Evolutionary conservation across 2,329 filamentous ascomycete species (phyloP).

Genomic region (Penicillium griseofulvum): DNA sequence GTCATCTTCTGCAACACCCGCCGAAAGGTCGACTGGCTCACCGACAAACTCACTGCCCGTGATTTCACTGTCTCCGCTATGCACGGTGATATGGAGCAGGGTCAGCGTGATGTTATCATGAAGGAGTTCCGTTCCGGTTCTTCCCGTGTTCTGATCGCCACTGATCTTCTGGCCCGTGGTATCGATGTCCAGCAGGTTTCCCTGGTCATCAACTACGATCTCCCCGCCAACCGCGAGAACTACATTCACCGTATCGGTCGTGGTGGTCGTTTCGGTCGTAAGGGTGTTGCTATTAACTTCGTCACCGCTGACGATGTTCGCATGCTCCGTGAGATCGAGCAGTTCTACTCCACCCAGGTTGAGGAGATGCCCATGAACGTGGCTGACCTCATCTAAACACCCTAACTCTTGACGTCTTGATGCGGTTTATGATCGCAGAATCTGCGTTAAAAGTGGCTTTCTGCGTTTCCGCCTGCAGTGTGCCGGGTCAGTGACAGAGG

Average conservation of each 20-base stretch:
- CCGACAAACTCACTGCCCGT: slow-evolving; percentile 97
- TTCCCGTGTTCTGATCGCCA: slow-evolving; percentile 92
- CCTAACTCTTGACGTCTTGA: slow-evolving; percentile 34
- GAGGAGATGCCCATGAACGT: slow-evolving; percentile 99
- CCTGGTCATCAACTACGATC: slow-evolving; percentile 97
- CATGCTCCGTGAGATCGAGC: slow-evolving; percentile 94
- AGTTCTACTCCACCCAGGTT: slow-evolving; percentile 95
- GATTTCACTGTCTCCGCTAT: slow-evolving; percentile 99
- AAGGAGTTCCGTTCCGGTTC: slow-evolving; percentile 97
- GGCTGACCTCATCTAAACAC: slow-evolving; percentile 52
- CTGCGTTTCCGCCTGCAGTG: slow-evolving; percentile 33
- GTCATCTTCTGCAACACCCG: slow-evolving; percentile 99
- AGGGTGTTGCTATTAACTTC: slow-evolving; percentile 99
- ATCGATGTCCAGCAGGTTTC: slow-evolving; percentile 99
- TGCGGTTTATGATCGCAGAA: slow-evolving; percentile 40
- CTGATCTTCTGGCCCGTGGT: slow-evolving; percentile 95
- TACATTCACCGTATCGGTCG: slow-evolving; percentile 98
- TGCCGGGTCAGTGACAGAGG: slow-evolving; percentile 9
- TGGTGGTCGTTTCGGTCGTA: slow-evolving; percentile 91
- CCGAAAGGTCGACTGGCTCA: slow-evolving; percentile 98
- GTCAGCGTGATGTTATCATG: slow-evolving; percentile 98
- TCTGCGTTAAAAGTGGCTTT: slow-evolving; percentile 43
- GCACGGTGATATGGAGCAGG: slow-evolving; percentile 99
- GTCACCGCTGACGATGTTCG: slow-evolving; percentile 97
- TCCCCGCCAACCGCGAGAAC: slow-evolving; percentile 98